Base-by-base conservation (phyloP, 2,329 filamentous ascomycete species). In the Fusarium siculi region DNA sequence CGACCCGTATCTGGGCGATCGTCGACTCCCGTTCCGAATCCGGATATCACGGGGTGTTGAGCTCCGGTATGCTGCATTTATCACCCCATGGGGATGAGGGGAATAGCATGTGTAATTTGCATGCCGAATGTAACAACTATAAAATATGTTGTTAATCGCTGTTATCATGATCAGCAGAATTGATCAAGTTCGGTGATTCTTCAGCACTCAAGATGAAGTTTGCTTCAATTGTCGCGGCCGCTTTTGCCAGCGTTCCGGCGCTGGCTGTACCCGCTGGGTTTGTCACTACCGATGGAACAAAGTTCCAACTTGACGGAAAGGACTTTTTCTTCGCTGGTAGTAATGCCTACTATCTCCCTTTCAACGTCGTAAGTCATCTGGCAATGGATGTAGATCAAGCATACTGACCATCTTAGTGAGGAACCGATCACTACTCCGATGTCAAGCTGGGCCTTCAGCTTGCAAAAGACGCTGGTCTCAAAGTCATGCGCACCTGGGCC, bases 311-410 rank as follows among this genome's bases (percentile, higher is more conserved):
- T 9, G 84, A 89, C 52, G 88, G 87, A 62, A 81, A 87, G 66
- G 83, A 86, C 68, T 89, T 89, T 74, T 85, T 87, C 78, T 89
- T 89, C 73, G 87, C 88, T 4, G 87, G 88, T 2, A 87, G 83
- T 70, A 90, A 89, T 76, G 88, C 87, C 15, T 89, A 89, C 69
- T 89, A 87, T 70, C 85, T 89, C 23, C 86, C 87, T 0, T 89
- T 89, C 77, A 85, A 82, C 58, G 84, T 86, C n/a, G 86, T 46
- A 28, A 28, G 42, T 42, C 10, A 10, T 23, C 21, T 16, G 14
- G 6, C 21, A 23, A n/a, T 42, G 6, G 14, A 16, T 36, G 7
- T 57, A 72, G 12, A 9, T 3, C 4, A 9, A 11, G 12, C 2
- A 6, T 36, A n/a, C 54, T 68, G 18, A 64, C 39, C 8, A 9